Evolutionary conservation across 2,329 filamentous ascomycete genomes (phyloP).

Genomic region (Domatiomyces catenatus): DNA sequence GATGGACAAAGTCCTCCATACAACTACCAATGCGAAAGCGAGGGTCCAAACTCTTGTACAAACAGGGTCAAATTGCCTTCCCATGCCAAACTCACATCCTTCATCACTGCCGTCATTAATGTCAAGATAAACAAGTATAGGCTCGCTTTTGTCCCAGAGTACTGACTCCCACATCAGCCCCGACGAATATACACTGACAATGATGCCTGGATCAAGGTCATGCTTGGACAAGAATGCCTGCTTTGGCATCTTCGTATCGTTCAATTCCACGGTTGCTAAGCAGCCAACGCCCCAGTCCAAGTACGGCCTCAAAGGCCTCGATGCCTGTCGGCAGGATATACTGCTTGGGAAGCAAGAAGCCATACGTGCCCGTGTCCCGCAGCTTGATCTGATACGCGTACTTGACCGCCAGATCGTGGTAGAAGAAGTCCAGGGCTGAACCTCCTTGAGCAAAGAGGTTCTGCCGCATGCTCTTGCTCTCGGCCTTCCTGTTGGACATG

Average conservation of each 20-base stretch:
- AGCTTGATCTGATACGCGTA: conserved; percentile 91
- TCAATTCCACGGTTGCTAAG: conserved; percentile 28
- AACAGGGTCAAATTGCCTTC: not conserved
- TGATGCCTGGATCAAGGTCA: not conserved
- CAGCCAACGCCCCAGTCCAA: conserved; percentile 71
- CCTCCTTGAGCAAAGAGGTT: conserved; percentile 64
- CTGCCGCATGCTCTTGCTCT: conserved; percentile 25
- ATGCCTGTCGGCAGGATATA: conserved; percentile 80
- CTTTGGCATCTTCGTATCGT: conserved; percentile 1
- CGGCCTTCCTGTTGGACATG: conserved; percentile 17
- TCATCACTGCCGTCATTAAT: not conserved
- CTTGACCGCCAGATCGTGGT: conserved; percentile 64
- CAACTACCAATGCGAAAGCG: not conserved
- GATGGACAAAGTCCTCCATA: not conserved
- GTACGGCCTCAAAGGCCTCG: conserved; percentile 68
- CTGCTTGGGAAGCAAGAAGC: conserved; percentile 74
- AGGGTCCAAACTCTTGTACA: not conserved
- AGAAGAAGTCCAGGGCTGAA: conserved; percentile 88
- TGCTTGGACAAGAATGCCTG: not conserved
- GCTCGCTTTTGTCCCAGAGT: not conserved
- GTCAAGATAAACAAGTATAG: not conserved
- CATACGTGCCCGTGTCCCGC: conserved; percentile 83
- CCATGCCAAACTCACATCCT: not conserved
- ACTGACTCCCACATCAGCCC: not conserved
- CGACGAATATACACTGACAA: not conserved